A percentile compares a stretch with the other conserved stretches of the same genome.
phyloP scores from a whole-genome alignment of 441 rosid genomes.

The Erodium moschatum region DNA sequence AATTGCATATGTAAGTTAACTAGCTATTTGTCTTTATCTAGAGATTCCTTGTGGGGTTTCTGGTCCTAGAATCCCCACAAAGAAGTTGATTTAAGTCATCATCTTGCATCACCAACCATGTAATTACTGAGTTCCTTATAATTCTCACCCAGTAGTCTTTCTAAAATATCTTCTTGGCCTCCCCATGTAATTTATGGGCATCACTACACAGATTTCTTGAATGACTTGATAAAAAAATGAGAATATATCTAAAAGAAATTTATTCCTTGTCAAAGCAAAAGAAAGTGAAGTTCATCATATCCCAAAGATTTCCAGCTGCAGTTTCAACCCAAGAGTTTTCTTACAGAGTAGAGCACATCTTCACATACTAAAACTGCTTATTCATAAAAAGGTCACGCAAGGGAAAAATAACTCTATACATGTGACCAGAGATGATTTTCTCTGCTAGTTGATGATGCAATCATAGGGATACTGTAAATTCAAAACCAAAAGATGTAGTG shows the following conservation, averaged over 20 bases:
- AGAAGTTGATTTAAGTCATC: neutral
- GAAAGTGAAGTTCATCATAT: constrained; percentile 28
- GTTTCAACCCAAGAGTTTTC: constrained; percentile 15
- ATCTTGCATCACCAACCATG: constrained; percentile 8
- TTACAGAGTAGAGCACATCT: neutral
- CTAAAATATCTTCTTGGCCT: constrained; percentile 26
- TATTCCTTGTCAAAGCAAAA: constrained; percentile 17
- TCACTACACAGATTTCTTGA: neutral
- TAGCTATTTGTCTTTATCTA: constrained; percentile 6
- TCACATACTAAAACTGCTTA: constrained; percentile 35
- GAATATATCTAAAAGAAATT: constrained; percentile 14
- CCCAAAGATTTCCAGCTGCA: constrained; percentile 17
- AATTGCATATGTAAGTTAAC: neutral
- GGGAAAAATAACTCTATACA: constrained; percentile 38
- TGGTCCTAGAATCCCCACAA: neutral
- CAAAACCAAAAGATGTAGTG: constrained; percentile 21
- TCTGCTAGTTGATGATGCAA: constrained; percentile 23
- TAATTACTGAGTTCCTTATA: constrained; percentile 7
- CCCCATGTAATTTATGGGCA: constrained; percentile 11
- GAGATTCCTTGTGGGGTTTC: constrained; percentile 3
- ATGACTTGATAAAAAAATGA: neutral
- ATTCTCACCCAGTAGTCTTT: constrained; percentile 12
- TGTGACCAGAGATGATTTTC: constrained; percentile 23
- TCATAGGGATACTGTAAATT: constrained; percentile 10
- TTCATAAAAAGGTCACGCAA: constrained; percentile 28